Evolutionary conservation across 1,139 yeast species (phyloP).

Genomic region (Taphrina pruni): DNA sequence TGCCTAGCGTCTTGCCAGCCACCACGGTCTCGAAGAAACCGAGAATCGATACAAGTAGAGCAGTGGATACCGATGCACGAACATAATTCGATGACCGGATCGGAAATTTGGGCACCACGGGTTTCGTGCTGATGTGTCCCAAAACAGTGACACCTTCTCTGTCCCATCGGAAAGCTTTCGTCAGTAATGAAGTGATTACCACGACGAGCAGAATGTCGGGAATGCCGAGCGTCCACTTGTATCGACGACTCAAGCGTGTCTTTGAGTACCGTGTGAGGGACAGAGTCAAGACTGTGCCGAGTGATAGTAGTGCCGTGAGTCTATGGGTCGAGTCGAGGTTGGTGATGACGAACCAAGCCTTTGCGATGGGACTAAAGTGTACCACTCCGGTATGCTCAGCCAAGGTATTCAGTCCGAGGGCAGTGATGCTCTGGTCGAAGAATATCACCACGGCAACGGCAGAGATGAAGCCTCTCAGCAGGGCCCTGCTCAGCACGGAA

Average conservation of each 20-base stretch:
- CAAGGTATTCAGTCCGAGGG: constrained; percentile 64
- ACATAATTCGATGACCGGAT: constrained; percentile 54
- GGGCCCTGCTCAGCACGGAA: constrained; percentile 79
- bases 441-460: constrained; percentile 94
- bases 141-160: constrained; percentile 67
- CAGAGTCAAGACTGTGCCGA: constrained; percentile 50
- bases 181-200: constrained; percentile 64
- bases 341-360: constrained; percentile 62
- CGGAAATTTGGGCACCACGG: constrained; percentile 58
- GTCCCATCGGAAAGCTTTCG: constrained; percentile 63
- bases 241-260: constrained; percentile 43
- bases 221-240: constrained; percentile 56
- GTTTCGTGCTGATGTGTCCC: constrained; percentile 64
- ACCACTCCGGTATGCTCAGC: constrained; percentile 59
- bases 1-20: constrained; percentile 71
- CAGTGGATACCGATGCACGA: constrained; percentile 53
- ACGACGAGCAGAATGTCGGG: constrained; percentile 88
- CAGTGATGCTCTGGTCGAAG: constrained; percentile 73
- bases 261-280: constrained; percentile 49
- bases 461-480: constrained; percentile 85
- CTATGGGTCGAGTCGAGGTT: constrained; percentile 53
- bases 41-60: constrained; percentile 76
- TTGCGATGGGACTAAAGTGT: constrained; percentile 74
- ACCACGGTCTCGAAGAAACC: constrained; percentile 96
- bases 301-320: constrained; percentile 51